Evolutionary conservation across 805 yeast species (phyloP).

Genomic region (Saccharomycopsis fibuligera): DNA sequence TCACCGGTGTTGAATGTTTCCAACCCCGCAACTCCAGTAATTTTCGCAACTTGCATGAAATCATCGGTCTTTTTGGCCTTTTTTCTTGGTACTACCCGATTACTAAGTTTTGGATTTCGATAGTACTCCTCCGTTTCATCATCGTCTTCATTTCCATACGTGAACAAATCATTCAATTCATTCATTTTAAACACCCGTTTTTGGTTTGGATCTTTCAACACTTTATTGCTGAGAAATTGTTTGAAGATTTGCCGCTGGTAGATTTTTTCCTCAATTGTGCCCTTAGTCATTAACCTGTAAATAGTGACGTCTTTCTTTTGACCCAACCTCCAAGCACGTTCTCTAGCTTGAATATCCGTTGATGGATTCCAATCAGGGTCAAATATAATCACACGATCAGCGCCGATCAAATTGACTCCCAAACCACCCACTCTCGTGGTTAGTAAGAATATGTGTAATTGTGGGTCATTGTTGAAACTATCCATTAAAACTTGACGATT

Average conservation of each 20-base stretch:
- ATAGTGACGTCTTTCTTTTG: constrained; percentile 89
- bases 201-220: constrained; percentile 92
- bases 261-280: constrained; percentile 93
- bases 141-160: constrained; percentile 62
- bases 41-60: constrained; percentile 52
- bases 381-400: constrained; percentile 85
- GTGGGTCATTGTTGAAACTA: constrained; percentile 57
- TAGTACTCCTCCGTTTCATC: constrained; percentile 45
- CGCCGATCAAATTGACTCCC: constrained; percentile 92
- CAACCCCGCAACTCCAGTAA: constrained; percentile 68
- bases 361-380: constrained; percentile 99
- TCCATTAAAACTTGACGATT: constrained; percentile 78
- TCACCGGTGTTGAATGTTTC: constrained; percentile 55
- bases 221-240: constrained; percentile 87
- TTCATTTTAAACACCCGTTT: constrained; percentile 86
- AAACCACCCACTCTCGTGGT: constrained; percentile 96
- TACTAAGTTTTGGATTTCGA: constrained; percentile 32
- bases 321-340: constrained; percentile 95
- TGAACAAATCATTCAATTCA: constrained; percentile 84
- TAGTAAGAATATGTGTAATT: constrained; percentile 61
- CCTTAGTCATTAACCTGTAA: constrained; percentile 87
- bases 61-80: constrained; percentile 49
- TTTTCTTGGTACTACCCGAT: constrained; percentile 28
- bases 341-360: constrained; percentile 94
- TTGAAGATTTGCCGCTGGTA: constrained; percentile 96